phyloP scores from a whole-genome alignment of 768 basidiomycete genomes.

The Amanita molliuscula region DNA sequence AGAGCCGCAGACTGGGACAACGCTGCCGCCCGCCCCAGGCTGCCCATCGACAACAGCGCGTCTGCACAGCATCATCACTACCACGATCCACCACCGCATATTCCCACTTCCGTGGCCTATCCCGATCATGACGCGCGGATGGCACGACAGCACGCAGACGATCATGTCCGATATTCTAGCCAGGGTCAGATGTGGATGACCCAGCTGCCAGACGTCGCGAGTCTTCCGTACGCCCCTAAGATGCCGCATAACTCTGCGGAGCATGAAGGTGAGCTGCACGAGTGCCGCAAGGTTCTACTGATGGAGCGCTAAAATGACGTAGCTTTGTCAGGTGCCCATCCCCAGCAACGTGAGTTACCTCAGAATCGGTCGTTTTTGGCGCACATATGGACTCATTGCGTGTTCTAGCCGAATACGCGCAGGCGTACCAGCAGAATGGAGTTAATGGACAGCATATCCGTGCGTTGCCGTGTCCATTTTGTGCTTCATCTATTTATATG shows the following conservation, averaged over 20 bases:
- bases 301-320: constrained; percentile 9
- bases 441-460: constrained; percentile 1
- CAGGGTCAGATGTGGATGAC: constrained; percentile 16
- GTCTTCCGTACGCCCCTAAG: constrained; percentile 28
- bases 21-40: constrained; percentile 5
- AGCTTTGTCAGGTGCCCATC: constrained; percentile 35
- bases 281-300: constrained; percentile 4
- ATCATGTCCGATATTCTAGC: constrained; percentile 1
- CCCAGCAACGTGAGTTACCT: constrained; percentile 24
- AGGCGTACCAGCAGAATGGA: constrained; percentile 14
- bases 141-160: neutral
- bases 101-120: neutral
- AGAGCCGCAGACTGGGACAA: constrained; percentile 49
- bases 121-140: constrained; percentile 8
- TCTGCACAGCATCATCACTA: constrained; percentile 11
- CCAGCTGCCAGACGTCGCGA: constrained; percentile 9
- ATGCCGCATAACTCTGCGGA: constrained; percentile 44
- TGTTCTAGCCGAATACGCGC: constrained; percentile 13
- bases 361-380: neutral
- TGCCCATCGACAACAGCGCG: constrained; percentile 20
- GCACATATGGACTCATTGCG: neutral
- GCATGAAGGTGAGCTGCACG: constrained; percentile 36
- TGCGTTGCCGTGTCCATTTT: constrained; percentile 1
- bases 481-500: constrained; percentile 9
- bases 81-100: constrained; percentile 8